Evolutionary conservation across 768 basidiomycete genomes (phyloP).

Genomic region (Suillus ampliporus): DNA sequence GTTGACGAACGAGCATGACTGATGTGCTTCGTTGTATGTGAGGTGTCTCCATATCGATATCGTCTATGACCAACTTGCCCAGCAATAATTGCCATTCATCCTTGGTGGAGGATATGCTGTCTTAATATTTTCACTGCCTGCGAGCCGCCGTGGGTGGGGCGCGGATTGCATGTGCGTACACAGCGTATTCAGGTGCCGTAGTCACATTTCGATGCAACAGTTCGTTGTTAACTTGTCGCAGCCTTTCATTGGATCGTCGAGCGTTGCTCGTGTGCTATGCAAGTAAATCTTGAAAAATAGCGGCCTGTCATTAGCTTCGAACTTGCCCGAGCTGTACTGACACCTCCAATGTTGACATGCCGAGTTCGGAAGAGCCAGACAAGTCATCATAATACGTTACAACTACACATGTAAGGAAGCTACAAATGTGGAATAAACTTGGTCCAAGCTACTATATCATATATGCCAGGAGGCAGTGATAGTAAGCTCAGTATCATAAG

Average conservation of each 20-base stretch:
- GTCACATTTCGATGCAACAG: background rate
- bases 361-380: background rate
- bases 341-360: background rate
- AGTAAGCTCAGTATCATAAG: constrained; percentile 15
- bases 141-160: no score
- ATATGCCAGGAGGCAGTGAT: constrained; percentile 17
- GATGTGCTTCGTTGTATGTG: no score
- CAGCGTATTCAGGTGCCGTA: background rate
- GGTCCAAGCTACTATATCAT: constrained; percentile 24
- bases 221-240: background rate
- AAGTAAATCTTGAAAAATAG: background rate
- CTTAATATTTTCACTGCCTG: background rate
- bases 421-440: constrained; percentile 14
- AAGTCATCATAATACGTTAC: no score
- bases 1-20: no score
- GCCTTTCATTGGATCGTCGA: no score
- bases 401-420: no score
- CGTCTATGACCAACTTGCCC: no score
- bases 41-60: no score
- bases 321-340: background rate
- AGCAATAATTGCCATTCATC: no score
- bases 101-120: no score
- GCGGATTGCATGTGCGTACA: background rate
- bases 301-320: no score
- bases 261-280: background rate